A percentile compares a stretch with the other conserved stretches of the same genome.
Conservation (phyloP, 768 basidiomycete genomes). For the Boletellus ananiceps region DNA sequence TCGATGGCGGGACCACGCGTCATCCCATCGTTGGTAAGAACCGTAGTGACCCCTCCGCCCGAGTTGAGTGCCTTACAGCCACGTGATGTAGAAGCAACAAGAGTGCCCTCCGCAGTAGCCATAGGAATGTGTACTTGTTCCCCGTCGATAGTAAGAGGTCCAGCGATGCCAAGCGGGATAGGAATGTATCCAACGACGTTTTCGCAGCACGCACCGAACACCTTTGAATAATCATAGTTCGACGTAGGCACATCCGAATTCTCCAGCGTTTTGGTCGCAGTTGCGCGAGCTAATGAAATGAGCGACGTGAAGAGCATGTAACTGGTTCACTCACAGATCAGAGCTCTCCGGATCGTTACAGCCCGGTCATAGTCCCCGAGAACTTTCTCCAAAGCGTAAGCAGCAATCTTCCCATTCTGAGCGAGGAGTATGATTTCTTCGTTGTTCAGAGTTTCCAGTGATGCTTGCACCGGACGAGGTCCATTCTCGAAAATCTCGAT, state of each 20-base stretch:
- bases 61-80: conserved; percentile 98
- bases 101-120: conserved; percentile 99
- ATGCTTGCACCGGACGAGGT: conserved; percentile 53
- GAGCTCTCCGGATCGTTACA: conserved; percentile 76
- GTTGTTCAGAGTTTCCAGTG: conserved; percentile 67
- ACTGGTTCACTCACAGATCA: conserved; percentile 68
- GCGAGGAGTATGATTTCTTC: conserved; percentile 88
- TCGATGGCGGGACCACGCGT: conserved; percentile 98
- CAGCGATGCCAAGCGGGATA: conserved; percentile 92
- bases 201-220: conserved; percentile 96
- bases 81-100: conserved; percentile 95
- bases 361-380: conserved; percentile 86
- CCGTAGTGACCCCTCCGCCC: conserved; percentile 92
- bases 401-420: conserved; percentile 88
- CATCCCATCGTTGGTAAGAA: conserved; percentile 91
- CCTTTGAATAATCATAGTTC: conserved; percentile 89
- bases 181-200: conserved; percentile 98
- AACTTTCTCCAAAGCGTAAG: conserved; percentile 95
- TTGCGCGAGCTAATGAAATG: conserved; percentile 64
- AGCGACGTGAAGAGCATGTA: conserved; percentile 1
- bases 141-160: conserved; percentile 90
- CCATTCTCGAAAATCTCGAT: conserved; percentile 75
- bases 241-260: conserved; percentile 74
- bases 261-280: conserved; percentile 80
- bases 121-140: conserved; percentile 86